These are phyloP conservation scores for Myxozyma kluyveri DNA, from an alignment of 805 yeast species.

Conservation along the genomic window DNA sequence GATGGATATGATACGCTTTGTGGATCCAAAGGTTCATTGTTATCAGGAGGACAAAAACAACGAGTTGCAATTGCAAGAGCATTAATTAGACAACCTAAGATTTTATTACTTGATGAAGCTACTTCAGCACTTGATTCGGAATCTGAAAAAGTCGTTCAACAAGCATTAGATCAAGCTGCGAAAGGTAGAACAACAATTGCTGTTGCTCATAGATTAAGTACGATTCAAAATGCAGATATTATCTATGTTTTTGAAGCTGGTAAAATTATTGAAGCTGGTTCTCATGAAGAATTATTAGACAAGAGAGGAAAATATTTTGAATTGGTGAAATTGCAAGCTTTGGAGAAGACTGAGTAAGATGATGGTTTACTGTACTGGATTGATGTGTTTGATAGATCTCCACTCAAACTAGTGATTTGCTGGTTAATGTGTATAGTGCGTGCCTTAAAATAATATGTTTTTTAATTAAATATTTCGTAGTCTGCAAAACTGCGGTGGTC, in stretches of 20 bases:
- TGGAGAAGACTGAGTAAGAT: slow-evolving; percentile 40
- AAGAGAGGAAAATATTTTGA: slow-evolving; percentile 41
- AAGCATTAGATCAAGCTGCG: slow-evolving; percentile 59
- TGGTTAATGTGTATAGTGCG: no score
- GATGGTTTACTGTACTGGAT: no score
- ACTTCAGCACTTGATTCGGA: slow-evolving; percentile 53
- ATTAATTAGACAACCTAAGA: slow-evolving; percentile 53
- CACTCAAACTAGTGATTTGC: no score
- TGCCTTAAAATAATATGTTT: no score
- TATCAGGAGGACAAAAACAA: slow-evolving; percentile 67
- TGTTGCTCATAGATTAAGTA: slow-evolving; percentile 70
- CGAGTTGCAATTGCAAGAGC: slow-evolving; percentile 64
- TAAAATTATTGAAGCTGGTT: slow-evolving; percentile 51
- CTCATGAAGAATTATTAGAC: slow-evolving; percentile 44
- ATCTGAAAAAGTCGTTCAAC: slow-evolving; percentile 66
- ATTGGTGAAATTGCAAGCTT: slow-evolving; percentile 42
- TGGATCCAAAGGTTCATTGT: slow-evolving; percentile 48
- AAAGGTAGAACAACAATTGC: slow-evolving; percentile 64
- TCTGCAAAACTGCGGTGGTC: no score
- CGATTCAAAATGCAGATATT: slow-evolving; percentile 48
- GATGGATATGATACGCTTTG: slow-evolving; percentile 51
- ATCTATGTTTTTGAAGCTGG: background rate
- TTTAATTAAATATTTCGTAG: no score
- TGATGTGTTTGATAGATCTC: no score
- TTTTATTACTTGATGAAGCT: slow-evolving; percentile 57